These are phyloP conservation scores for Gossypium davidsonii DNA, from an alignment of 441 rosid genomes.

Conservation along the genomic window DNA sequence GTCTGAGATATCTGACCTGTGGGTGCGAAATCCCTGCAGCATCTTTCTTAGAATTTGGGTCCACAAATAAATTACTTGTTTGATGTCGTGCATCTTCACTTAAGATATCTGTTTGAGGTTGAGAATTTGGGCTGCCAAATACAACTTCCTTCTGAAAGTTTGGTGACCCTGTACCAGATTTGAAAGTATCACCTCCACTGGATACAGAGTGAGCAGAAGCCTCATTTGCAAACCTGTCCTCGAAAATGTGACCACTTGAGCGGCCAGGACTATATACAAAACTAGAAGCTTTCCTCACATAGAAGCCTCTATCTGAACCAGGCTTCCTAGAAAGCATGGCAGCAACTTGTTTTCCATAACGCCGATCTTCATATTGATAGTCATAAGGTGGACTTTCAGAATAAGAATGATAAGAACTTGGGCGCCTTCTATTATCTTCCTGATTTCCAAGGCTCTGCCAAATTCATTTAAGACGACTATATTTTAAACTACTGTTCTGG, in stretches of 20 bases:
- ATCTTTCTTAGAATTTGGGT: constrained; percentile 33
- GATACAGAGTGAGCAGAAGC: constrained; percentile 72
- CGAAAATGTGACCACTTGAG: constrained; percentile 48
- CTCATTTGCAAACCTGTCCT: constrained; percentile 80
- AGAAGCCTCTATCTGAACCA: constrained; percentile 78
- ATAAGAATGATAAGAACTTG: constrained; percentile 94
- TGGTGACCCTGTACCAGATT: constrained; percentile 63
- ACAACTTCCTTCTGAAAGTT: constrained; percentile 52
- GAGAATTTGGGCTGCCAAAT: constrained; percentile 57
- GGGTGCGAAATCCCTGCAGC: constrained; percentile 39
- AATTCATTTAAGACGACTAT: constrained; percentile 21
- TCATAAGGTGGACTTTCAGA: constrained; percentile 99
- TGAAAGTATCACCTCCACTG: constrained; percentile 71
- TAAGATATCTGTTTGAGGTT: constrained; percentile 36
- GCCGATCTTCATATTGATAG: constrained; percentile 86
- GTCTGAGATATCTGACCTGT: constrained; percentile 40
- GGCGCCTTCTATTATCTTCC: constrained; percentile 69
- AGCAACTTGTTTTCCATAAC: constrained; percentile 65
- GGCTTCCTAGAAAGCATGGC: constrained; percentile 65
- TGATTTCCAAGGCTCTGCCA: constrained; percentile 54
- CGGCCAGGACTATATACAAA: constrained; percentile 71
- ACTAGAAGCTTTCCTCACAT: constrained; percentile 57
- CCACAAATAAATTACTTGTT: constrained; percentile 33
- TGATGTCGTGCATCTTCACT: constrained; percentile 32
- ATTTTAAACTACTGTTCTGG: constrained; percentile 17